phyloP scores from a whole-genome alignment of 208 protist species.

The Kentomonas sorsogonicus region DNA sequence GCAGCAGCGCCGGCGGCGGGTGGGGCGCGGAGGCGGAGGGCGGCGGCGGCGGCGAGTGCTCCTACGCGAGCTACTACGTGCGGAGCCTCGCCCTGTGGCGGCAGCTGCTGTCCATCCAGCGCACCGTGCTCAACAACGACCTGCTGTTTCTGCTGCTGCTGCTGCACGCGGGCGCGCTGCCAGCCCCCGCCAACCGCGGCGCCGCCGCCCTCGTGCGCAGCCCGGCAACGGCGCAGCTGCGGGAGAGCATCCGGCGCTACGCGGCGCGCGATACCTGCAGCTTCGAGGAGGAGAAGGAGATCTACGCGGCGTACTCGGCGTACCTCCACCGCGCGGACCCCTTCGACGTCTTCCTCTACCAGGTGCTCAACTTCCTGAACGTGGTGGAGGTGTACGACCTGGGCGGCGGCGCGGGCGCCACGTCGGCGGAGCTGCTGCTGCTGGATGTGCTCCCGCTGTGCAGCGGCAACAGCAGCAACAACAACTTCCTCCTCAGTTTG shows the following conservation, averaged over 20 bases:
- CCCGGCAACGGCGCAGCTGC: background rate
- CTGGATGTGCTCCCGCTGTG: too few relatives aligned
- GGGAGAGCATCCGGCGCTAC: constrained; percentile 1
- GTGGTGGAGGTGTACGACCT: constrained; percentile 36
- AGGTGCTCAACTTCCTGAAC: constrained; percentile 43
- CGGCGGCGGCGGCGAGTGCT: too few relatives aligned
- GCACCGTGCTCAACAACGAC: constrained; percentile 61
- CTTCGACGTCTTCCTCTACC: constrained; percentile 28
- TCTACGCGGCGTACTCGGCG: constrained; percentile 4
- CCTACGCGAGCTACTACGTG: too few relatives aligned
- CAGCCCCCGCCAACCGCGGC: constrained; percentile 45
- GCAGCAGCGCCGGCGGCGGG: too few relatives aligned
- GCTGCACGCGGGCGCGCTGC: constrained; percentile 60
- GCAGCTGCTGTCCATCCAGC: constrained; percentile 48
- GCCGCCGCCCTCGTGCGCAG: constrained; percentile 10
- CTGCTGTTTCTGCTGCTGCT: constrained; percentile 57
- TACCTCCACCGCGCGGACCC: constrained; percentile 10
- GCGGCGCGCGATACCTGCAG: too few relatives aligned
- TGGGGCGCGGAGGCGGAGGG: too few relatives aligned
- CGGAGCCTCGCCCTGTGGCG: constrained; percentile 46
- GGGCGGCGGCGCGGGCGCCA: too few relatives aligned
- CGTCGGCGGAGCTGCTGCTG: too few relatives aligned
- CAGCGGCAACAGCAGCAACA: too few relatives aligned
- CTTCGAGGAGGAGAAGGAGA: constrained; percentile 7
- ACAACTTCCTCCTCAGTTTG: too few relatives aligned